Percentiles rank a stretch among this genome's conserved stretches.
Evolutionary conservation across 768 basidiomycete genomes (phyloP).

Genomic region (Krasilnikovozyma curviuscula): DNA sequence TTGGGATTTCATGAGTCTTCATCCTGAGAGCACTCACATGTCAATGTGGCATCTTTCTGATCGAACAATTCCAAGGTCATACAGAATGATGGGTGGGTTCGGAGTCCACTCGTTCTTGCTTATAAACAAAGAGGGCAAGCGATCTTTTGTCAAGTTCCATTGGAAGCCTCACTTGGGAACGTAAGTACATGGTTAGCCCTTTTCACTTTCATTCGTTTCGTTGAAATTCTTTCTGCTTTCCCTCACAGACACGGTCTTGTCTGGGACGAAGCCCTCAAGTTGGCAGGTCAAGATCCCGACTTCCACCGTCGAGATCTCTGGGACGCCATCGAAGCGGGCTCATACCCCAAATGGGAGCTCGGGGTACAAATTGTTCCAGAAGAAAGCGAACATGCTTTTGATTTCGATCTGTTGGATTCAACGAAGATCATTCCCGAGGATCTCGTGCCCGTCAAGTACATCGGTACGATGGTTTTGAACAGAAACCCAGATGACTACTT

Average conservation of each 20-base stretch:
- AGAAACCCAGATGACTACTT: conserved; percentile 38
- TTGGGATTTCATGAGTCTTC: conserved; percentile 62
- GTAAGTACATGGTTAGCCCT: not conserved
- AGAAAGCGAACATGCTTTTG: conserved; percentile 55
- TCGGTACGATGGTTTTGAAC: conserved; percentile 48
- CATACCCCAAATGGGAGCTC: conserved; percentile 58
- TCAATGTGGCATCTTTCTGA: conserved; percentile 74
- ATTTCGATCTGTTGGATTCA: conserved; percentile 38
- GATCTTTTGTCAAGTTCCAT: conserved; percentile 75
- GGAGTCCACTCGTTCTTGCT: conserved; percentile 69
- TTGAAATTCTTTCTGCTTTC: conserved; percentile 1
- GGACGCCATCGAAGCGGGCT: conserved; percentile 57
- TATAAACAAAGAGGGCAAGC: conserved; percentile 44
- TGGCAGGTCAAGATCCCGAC: conserved; percentile 60
- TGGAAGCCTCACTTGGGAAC: conserved; percentile 42
- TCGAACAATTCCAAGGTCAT: conserved; percentile 65
- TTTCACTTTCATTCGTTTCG: not conserved
- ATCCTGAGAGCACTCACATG: conserved; percentile 50
- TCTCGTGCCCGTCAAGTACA: conserved; percentile 50
- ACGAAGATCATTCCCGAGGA: conserved; percentile 55
- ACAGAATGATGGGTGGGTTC: conserved; percentile 72
- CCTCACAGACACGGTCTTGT: conserved; percentile 63
- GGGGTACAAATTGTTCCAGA: conserved; percentile 55
- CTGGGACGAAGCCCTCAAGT: conserved; percentile 81
- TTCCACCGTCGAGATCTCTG: conserved; percentile 72